phyloP scores from a whole-genome alignment of 192 early-diverging fungal species.

The Coemansia asiatica region DNA sequence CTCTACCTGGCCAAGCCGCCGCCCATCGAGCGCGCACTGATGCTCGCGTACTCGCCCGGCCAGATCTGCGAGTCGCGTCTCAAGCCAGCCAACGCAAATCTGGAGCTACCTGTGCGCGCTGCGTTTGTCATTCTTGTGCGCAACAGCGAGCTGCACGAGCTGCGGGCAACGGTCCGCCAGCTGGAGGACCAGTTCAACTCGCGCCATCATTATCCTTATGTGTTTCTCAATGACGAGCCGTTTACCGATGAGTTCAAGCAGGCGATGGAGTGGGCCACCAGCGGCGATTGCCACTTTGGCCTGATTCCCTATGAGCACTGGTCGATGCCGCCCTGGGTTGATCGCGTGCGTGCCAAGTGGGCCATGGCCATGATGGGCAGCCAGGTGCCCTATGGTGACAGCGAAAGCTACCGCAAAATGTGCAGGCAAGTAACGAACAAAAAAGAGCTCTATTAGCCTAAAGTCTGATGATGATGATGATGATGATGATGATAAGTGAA shows the following conservation, averaged over 20 bases:
- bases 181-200: conserved; percentile 73
- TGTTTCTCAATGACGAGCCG: conserved; percentile 73
- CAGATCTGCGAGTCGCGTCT: conserved; percentile 35
- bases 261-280: too few relatives aligned
- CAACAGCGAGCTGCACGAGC: conserved; percentile 66
- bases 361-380: conserved; percentile 58
- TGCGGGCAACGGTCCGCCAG: conserved; percentile 59
- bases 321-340: conserved; percentile 79
- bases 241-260: conserved; percentile 67
- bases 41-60: conserved; percentile 15
- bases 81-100: conserved; percentile 16
- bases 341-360: conserved; percentile 57
- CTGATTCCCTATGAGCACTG: conserved; percentile 70
- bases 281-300: conserved; percentile 49
- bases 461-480: too few relatives aligned
- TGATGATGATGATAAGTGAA: too few relatives aligned
- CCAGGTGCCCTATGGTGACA: conserved; percentile 64
- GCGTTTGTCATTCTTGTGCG: conserved; percentile 66
- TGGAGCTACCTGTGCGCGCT: conserved; percentile 29
- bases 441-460: too few relatives aligned
- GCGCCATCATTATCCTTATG: conserved; percentile 73
- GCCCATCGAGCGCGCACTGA: conserved; percentile 24
- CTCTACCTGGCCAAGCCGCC: conserved; percentile 22
- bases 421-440: conserved; percentile 32
- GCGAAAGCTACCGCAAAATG: conserved; percentile 74